These are phyloP conservation scores for Scedosporium aurantiacum DNA, from an alignment of 2,329 filamentous ascomycete species.

Conservation along the genomic window DNA sequence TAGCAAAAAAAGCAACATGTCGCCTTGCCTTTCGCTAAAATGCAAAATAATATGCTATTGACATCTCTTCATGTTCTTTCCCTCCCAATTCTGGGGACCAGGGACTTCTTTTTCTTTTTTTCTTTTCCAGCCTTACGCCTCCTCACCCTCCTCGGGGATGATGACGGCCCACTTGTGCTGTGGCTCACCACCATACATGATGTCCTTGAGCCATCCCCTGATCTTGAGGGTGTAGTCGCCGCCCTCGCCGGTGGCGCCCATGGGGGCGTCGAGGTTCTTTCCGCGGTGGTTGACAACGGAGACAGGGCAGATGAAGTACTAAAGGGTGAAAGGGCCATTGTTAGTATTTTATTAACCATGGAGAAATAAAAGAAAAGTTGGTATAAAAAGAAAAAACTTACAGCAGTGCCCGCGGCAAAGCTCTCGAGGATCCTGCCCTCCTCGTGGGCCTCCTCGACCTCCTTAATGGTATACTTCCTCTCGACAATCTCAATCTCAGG, in stretches of 20 bases:
- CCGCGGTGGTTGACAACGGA: conserved; percentile 58
- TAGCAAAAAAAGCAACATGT: too few species aligned
- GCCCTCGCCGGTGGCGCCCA: conserved; percentile 38
- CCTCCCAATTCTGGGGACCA: too few species aligned
- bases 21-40: too few species aligned
- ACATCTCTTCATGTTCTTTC: too few species aligned
- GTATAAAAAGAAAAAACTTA: conserved; percentile 32
- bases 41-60: too few species aligned
- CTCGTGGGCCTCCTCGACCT: conserved; percentile 58
- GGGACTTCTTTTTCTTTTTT: not conserved
- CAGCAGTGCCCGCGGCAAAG: conserved; percentile 79
- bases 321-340: not conserved
- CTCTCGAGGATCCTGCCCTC: conserved; percentile 74
- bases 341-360: conserved; percentile 11
- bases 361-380: not conserved
- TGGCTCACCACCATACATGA: conserved; percentile 61
- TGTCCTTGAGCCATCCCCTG: conserved; percentile 57
- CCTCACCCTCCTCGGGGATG: conserved; percentile 38
- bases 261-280: conserved; percentile 50
- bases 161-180: conserved; percentile 60
- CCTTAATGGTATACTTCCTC: conserved; percentile 69
- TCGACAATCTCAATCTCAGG: conserved; percentile 62
- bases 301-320: conserved; percentile 63
- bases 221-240: conserved; percentile 49
- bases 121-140: conserved; percentile 7